Conservation (phyloP, 192 early-diverging fungal genomes). For the Coemansia sp. region DNA sequence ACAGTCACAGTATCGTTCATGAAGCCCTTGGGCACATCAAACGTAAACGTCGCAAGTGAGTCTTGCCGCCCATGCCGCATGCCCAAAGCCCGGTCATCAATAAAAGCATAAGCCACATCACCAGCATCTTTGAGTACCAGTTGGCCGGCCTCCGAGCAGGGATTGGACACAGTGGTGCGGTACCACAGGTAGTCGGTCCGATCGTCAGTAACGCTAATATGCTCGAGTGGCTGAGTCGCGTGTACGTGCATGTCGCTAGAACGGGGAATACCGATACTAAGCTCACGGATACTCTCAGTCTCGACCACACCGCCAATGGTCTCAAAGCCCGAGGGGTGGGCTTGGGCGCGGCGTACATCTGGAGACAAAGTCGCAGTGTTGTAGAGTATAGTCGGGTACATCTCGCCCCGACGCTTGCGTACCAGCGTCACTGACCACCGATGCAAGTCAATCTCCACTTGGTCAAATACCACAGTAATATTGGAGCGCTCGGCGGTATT, state of each 20-base stretch:
- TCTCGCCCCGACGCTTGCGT: background rate
- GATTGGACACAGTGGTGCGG: conserved; percentile 29
- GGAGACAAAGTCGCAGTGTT: conserved; percentile 27
- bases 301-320: conserved; percentile 2
- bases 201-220: conserved; percentile 46
- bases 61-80: conserved; percentile 36
- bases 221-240: conserved; percentile 31
- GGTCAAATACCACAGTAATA: conserved; percentile 23
- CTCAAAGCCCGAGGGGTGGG: conserved; percentile 25
- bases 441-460: conserved; percentile 14
- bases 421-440: conserved; percentile 50
- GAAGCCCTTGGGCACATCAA: conserved; percentile 10
- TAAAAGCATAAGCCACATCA: conserved; percentile 39
- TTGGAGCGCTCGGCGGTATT: conserved; percentile 22
- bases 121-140: conserved; percentile 43
- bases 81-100: conserved; percentile 23
- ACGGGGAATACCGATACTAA: conserved; percentile 5
- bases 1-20: conserved; percentile 12
- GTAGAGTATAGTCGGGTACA: conserved; percentile 21
- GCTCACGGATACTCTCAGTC: conserved; percentile 20
- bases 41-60: conserved; percentile 26
- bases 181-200: conserved; percentile 55
- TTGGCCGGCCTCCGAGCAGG: conserved; percentile 6
- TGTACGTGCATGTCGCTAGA: conserved; percentile 10
- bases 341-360: conserved; percentile 14